Base-by-base conservation (phyloP, 164 flowering plant genomes). In the Vitis rupestris region DNA sequence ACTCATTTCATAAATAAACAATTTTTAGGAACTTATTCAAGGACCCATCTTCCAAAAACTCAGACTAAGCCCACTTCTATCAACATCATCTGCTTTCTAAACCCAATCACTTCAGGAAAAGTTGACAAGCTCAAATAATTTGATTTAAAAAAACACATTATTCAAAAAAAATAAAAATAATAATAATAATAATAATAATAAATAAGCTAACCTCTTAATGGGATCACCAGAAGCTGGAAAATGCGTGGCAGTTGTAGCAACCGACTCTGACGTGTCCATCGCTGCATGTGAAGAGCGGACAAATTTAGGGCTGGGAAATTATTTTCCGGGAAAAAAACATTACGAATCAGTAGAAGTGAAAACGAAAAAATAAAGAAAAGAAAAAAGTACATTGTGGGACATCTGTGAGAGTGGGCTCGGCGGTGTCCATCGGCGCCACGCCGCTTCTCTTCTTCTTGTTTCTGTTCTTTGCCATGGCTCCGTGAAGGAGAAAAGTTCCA, bases 401-500 rank as follows among this genome's bases (percentile, higher is more conserved):
- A 61, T 71, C 73, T 1, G 63, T 37, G 61, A 74, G 50, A 14
- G 74, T 10, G 3, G 48, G 30, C 27, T 70, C 70, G 6, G 72
- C 1, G 63, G 74, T 51, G 61, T 83, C 86, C 88, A 83, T 85
- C 11, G 86, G 64, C 65, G 54, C 71, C 68, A 63, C 77, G 8
- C 71, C 81, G 19, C 50, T 68, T 16, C 55, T 70, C 78, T 81
- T 71, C 76, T 81, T 85, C 79, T 78, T 83, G 72, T 61, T 79
- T 63, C 75, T 79, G 75, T 78, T 85, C 78, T 83, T 85, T 74
- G 85, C 85, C 86, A 85, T 83, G 64, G 63, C 23, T 30, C 53
- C 30, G 59, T 14, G 16, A 7, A 37, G 29, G 37, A 59, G 61
- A 59, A 37, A 59, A 12, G 0, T 2, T 37, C 44, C 44, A 37